Percentiles rank a stretch among this genome's conserved stretches.
Conservation (phyloP, 106 monocot genomes). For the Dendrobium chrysotoxum region DNA sequence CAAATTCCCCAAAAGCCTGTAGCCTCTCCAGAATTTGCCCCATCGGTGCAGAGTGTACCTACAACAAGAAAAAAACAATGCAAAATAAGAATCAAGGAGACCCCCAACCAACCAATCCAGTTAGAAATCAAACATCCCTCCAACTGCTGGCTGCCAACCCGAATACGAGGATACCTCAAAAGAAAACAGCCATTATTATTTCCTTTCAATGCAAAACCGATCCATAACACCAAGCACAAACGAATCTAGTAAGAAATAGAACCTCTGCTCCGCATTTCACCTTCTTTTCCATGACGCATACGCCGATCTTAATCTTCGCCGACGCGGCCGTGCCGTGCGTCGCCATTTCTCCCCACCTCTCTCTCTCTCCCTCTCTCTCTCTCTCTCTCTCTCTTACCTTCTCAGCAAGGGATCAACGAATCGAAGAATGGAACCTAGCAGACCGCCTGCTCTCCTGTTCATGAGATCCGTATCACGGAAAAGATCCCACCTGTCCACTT, state of each 20-base stretch:
- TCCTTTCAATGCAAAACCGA: background rate
- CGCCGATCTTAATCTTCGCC: constrained; percentile 40
- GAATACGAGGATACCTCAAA: background rate
- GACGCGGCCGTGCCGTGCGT: background rate
- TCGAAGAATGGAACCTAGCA: background rate
- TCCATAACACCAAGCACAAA: background rate
- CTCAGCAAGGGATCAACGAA: background rate
- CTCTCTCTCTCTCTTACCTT: background rate
- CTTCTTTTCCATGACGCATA: constrained; percentile 63
- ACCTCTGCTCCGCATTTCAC: constrained; percentile 26
- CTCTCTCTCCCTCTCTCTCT: background rate
- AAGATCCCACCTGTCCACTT: background rate
- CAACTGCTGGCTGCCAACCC: background rate
- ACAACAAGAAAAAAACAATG: constrained; percentile 8
- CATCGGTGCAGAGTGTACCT: constrained; percentile 85
- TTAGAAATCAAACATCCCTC: background rate
- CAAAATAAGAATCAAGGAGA: background rate
- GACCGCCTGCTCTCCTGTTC: background rate
- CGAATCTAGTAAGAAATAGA: constrained; percentile 4
- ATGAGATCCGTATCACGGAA: background rate
- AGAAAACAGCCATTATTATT: background rate
- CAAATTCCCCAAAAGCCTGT: constrained; percentile 85
- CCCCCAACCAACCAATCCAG: background rate
- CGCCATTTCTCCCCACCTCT: background rate
- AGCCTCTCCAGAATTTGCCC: constrained; percentile 77